phyloP scores from a whole-genome alignment of 1,284 basidiomycete genomes.

The Sanghuangporus weigelae region DNA sequence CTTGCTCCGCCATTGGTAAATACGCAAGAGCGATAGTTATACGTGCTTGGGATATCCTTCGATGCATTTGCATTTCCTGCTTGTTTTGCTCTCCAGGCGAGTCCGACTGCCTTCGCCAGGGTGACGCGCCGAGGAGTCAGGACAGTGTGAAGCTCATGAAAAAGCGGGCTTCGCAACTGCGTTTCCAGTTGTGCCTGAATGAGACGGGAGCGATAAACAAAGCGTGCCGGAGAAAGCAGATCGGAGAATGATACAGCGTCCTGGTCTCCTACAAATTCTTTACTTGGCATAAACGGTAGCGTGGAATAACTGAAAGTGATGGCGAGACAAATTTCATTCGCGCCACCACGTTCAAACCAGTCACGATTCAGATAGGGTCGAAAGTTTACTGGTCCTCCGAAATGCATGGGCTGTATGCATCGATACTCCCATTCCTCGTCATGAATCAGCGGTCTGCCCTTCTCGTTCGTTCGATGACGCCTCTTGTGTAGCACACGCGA shows the following conservation, averaged over 20 bases:
- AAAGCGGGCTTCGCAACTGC: slow-evolving; percentile 40
- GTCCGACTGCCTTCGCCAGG: slow-evolving; percentile 22
- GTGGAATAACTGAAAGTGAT: slow-evolving; percentile 40
- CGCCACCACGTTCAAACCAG: slow-evolving; percentile 46
- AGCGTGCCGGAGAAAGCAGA: slow-evolving; percentile 41
- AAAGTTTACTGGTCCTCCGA: slow-evolving; percentile 46
- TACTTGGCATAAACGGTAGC: slow-evolving; percentile 45
- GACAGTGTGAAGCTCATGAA: slow-evolving; percentile 37
- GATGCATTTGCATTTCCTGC: slow-evolving; percentile 23
- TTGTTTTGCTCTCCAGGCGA: slow-evolving; percentile 24
- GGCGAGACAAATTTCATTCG: slow-evolving; percentile 36
- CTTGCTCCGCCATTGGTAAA: slow-evolving; percentile 39
- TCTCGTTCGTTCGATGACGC: slow-evolving; percentile 33
- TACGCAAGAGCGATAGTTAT: slow-evolving; percentile 26
- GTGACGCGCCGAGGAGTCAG: slow-evolving; percentile 26
- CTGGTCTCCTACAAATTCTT: neutral
- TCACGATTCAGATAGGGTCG: slow-evolving; percentile 43
- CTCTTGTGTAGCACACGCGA: slow-evolving; percentile 45
- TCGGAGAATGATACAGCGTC: slow-evolving; percentile 32
- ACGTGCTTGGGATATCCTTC: slow-evolving; percentile 13
- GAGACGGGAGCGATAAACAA: slow-evolving; percentile 37
- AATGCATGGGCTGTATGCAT: slow-evolving; percentile 45
- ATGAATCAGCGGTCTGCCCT: slow-evolving; percentile 27
- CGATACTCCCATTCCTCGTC: slow-evolving; percentile 50
- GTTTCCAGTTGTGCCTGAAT: slow-evolving; percentile 34